Percentiles rank a stretch among this genome's conserved stretches.
Conservation (phyloP, 805 yeast genomes). For the Cyberlindnera misumaiensis region DNA sequence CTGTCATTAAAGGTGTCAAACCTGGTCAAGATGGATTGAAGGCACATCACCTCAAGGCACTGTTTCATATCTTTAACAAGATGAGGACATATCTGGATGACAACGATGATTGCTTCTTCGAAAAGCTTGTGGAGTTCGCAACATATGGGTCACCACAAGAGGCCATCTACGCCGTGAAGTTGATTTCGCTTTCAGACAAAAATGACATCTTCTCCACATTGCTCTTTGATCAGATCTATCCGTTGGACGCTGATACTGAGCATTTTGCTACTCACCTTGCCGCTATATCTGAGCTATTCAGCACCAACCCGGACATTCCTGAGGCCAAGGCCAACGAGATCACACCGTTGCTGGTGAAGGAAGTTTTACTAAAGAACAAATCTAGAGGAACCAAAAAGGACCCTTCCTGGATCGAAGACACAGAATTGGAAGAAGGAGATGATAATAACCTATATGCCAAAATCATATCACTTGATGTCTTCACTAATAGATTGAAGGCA, state of each 20-base stretch:
- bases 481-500: slow-evolving; percentile 52
- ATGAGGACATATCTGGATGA: slow-evolving; percentile 42
- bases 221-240: slow-evolving; percentile 40
- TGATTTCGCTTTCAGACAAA: slow-evolving; percentile 42
- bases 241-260: slow-evolving; percentile 34
- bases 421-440: slow-evolving; percentile 27
- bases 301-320: slow-evolving; percentile 39
- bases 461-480: slow-evolving; percentile 43
- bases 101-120: slow-evolving; percentile 34
- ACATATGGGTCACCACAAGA: slow-evolving; percentile 48
- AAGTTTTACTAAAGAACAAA: slow-evolving; percentile 51
- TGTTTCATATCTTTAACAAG: slow-evolving; percentile 50
- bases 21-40: slow-evolving; percentile 19
- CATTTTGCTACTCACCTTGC: slow-evolving; percentile 51
- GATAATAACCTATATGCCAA: slow-evolving; percentile 40
- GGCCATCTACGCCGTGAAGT: slow-evolving; percentile 57
- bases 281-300: slow-evolving; percentile 51
- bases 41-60: slow-evolving; percentile 43
- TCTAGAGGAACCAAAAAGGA: slow-evolving; percentile 27
- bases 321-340: slow-evolving; percentile 52
- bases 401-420: slow-evolving; percentile 43
- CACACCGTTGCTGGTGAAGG: slow-evolving; percentile 52
- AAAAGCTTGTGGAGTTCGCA: slow-evolving; percentile 40
- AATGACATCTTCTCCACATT: slow-evolving; percentile 34
- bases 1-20: slow-evolving; percentile 26